phyloP scores from a whole-genome alignment of 345 rosid species.

The Cardamine chenopodiifolia region DNA sequence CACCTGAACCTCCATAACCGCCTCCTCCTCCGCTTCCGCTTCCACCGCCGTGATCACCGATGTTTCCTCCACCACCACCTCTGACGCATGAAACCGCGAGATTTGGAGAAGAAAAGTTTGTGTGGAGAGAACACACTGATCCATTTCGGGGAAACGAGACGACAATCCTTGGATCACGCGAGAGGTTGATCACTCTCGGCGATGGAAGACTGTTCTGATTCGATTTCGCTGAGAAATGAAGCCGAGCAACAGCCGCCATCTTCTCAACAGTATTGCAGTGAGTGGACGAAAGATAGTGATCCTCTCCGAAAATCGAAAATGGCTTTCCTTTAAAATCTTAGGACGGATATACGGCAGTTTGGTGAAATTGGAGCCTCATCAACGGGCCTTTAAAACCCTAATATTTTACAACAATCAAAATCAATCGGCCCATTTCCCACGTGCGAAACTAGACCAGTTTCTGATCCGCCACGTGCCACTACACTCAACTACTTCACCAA shows the following conservation, averaged over 20 bases:
- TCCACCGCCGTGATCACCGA: constrained; percentile 45
- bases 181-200: constrained; percentile 31
- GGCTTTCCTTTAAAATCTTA: background rate
- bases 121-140: constrained; percentile 36
- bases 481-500: constrained; percentile 38
- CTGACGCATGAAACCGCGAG: constrained; percentile 42
- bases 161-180: constrained; percentile 27
- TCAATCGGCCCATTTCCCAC: constrained; percentile 31
- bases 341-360: background rate
- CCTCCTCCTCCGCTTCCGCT: constrained; percentile 43
- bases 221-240: constrained; percentile 41
- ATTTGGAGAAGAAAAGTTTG: constrained; percentile 35
- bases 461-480: constrained; percentile 23
- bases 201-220: constrained; percentile 36
- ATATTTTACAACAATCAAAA: background rate
- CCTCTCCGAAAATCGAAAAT: background rate
- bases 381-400: constrained; percentile 28
- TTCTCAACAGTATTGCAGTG: background rate
- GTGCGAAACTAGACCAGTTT: constrained; percentile 16
- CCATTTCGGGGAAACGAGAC: constrained; percentile 40
- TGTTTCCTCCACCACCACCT: constrained; percentile 48
- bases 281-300: background rate
- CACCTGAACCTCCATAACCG: constrained; percentile 42
- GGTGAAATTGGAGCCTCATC: background rate
- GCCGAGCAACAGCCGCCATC: constrained; percentile 52